Base-by-base conservation (phyloP, 805 yeast species). In the Saccharomycopsis sp. region DNA sequence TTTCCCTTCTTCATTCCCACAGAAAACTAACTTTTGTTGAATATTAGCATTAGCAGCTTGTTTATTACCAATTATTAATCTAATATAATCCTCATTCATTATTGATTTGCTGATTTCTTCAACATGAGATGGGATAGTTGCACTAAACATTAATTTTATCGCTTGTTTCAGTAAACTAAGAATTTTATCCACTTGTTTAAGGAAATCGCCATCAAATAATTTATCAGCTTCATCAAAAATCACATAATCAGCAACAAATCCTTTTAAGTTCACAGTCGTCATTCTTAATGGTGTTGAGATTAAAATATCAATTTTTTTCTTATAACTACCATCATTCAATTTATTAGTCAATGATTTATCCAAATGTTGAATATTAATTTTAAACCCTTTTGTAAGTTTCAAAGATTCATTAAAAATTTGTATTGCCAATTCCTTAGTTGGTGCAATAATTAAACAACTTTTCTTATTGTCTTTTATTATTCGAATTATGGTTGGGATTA, bases 1-100 rank as follows among this genome's bases (percentile, higher is more conserved):
- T 62, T 93, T 93, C n/a, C 98, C 98, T 55, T 85, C 87, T 64
- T 93, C 99, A 53, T 78, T 83, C 38, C 98, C 98, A 50, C 96
- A 84, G 59, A 76, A 90, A 1, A 84, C 74, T 33, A 93, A 65
- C 56, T 77, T 76, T 65, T 90, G 98, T 37, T 85, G 88, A 54
- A 90, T 88, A 40, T 78, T 76, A 6, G 72, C 63, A 49, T 87
- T 82, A 1, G 98, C 98, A 14, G 95, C 95, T 62, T 90, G 96
- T 58, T 89, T 89, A 56, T 81, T 89, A 8, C 97, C 97, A 54
- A 90, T 81, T 48, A 93, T 83, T 33, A 93, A 77, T 59, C 97
- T 76, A 21, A 90, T 70, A 6, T 94, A 89, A 50, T 85, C 85
- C 45, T 59, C 54, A 19, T 70, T 62, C 97, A 90, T 90, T 40